These are phyloP conservation scores for Cadophora sp. DNA, from an alignment of 2,329 filamentous ascomycete species.

Conservation along the genomic window DNA sequence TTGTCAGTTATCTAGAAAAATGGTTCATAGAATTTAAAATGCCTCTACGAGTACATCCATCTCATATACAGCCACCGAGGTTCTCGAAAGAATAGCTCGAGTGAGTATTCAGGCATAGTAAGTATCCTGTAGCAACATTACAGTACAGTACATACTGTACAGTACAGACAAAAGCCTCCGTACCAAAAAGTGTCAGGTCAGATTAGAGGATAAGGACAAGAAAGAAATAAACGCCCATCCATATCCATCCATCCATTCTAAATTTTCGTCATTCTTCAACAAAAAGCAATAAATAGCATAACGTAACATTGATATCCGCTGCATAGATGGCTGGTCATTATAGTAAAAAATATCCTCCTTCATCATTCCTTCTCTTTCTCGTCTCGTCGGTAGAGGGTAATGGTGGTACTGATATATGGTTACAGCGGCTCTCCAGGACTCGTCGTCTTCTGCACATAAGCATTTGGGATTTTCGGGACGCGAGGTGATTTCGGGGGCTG, in stretches of 20 bases:
- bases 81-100: background rate
- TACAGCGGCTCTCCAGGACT: constrained; percentile 33
- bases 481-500: constrained; percentile 44
- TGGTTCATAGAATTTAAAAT: background rate
- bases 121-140: background rate
- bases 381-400: background rate
- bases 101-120: background rate
- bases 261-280: background rate
- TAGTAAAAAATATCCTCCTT: background rate
- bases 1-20: background rate
- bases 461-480: constrained; percentile 45
- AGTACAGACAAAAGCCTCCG: constrained; percentile 3
- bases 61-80: constrained; percentile 6
- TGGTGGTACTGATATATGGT: background rate
- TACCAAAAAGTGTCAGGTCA: background rate
- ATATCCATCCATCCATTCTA: constrained; percentile 7
- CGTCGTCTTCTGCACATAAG: constrained; percentile 38
- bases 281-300: background rate
- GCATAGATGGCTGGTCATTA: constrained; percentile 17
- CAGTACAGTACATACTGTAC: background rate
- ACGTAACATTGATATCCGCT: constrained; percentile 1
- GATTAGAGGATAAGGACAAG: background rate
- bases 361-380: background rate
- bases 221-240: background rate
- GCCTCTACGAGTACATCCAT: constrained; percentile 5